phyloP scores from a whole-genome alignment of 164 flowering plant genomes.

The Annona cherimola region DNA sequence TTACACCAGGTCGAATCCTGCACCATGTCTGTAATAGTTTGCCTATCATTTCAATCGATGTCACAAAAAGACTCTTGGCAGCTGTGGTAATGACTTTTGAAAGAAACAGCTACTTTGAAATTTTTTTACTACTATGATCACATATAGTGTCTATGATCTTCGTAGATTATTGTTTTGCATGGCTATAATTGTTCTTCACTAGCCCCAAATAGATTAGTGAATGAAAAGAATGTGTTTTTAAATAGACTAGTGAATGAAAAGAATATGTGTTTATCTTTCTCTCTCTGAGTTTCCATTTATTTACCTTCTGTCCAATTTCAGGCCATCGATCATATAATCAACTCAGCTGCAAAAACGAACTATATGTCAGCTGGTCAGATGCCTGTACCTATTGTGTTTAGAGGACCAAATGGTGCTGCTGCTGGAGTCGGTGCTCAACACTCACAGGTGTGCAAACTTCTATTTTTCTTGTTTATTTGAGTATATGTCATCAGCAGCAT shows the following conservation, averaged over 20 bases:
- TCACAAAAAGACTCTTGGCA: not conserved
- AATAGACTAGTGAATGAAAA: not conserved
- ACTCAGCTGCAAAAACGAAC: constrained; percentile 92
- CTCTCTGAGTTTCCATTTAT: not conserved
- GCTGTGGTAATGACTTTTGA: not conserved
- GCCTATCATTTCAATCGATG: not conserved
- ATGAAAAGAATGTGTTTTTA: not conserved
- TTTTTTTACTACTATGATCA: not conserved
- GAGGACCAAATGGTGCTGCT: constrained; percentile 99
- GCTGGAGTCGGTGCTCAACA: constrained; percentile 99
- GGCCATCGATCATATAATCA: constrained; percentile 98
- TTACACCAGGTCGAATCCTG: too few relatives aligned
- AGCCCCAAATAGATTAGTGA: not conserved
- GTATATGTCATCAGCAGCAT: too few relatives aligned
- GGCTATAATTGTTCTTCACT: not conserved
- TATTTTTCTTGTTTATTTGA: not conserved
- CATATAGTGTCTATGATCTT: not conserved
- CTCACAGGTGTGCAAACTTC: constrained; percentile 54
- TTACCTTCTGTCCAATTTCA: constrained; percentile 23
- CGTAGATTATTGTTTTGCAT: not conserved
- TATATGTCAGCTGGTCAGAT: constrained; percentile 97
- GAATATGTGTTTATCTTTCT: not conserved
- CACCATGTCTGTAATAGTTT: too few relatives aligned
- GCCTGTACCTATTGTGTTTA: constrained; percentile 85
- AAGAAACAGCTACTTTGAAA: not conserved